Conservation (phyloP, 768 basidiomycete genomes). For the Podaxis sp. region DNA sequence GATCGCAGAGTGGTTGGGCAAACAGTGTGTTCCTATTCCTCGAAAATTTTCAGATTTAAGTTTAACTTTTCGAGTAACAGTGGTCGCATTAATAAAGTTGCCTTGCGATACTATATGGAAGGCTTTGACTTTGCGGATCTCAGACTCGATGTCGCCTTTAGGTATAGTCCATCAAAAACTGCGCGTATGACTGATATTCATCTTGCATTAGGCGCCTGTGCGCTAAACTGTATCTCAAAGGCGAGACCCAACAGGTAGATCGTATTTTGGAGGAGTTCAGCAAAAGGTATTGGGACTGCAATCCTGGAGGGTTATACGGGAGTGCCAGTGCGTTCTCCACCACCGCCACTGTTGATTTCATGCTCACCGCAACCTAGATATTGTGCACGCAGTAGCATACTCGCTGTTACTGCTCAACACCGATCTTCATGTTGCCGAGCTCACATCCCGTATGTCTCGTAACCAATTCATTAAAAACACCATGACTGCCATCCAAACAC, state of each 20-base stretch:
- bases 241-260: conserved; percentile 97
- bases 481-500: conserved; percentile 79
- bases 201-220: conserved; percentile 67
- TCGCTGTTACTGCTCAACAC: conserved; percentile 94
- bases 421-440: conserved; percentile 94
- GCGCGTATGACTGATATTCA: not conserved
- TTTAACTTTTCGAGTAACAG: conserved; percentile 37
- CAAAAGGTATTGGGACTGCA: conserved; percentile 88
- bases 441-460: conserved; percentile 86
- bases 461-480: conserved; percentile 93
- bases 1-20: conserved; percentile 96
- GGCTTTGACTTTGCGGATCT: conserved; percentile 85
- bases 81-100: conserved; percentile 69
- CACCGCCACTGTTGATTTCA: conserved; percentile 8
- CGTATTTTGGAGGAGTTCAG: conserved; percentile 94
- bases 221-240: conserved; percentile 89
- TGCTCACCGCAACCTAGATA: conserved; percentile 46
- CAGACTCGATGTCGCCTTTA: conserved; percentile 86
- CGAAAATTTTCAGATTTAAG: not conserved
- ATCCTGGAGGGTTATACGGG: conserved; percentile 77
- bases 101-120: conserved; percentile 80
- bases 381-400: conserved; percentile 94
- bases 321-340: conserved; percentile 58
- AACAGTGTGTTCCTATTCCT: conserved; percentile 62
- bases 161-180: conserved; percentile 43